phyloP scores from a whole-genome alignment of 257 asterid genomes.

The Pogostemon cablin region DNA sequence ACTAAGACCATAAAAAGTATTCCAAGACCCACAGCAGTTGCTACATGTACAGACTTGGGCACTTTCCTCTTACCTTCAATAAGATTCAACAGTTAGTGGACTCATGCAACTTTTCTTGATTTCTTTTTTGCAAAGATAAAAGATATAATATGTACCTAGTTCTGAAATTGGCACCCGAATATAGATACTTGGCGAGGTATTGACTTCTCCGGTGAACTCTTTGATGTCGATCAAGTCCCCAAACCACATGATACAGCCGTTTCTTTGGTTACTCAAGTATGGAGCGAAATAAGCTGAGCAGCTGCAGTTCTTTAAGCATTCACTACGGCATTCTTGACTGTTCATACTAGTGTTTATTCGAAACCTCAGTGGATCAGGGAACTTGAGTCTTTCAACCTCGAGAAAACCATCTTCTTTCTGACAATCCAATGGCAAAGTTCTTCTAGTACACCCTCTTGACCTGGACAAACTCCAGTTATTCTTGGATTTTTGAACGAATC shows the following conservation, averaged over 20 bases:
- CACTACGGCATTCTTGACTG: conserved; percentile 7
- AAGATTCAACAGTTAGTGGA: background rate
- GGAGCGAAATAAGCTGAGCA: conserved; percentile 27
- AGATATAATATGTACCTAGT: background rate
- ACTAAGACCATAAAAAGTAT: background rate
- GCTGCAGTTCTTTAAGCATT: conserved; percentile 31
- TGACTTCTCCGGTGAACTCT: background rate
- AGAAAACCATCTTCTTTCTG: conserved; percentile 23
- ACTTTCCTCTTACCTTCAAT: conserved; percentile 1
- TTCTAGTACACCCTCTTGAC: conserved; percentile 38
- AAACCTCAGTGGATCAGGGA: conserved; percentile 18
- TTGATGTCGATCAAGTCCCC: conserved; percentile 29
- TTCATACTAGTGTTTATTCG: background rate
- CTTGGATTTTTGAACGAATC: conserved; percentile 39
- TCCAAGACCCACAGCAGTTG: conserved; percentile 9
- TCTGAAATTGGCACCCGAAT: conserved; percentile 26
- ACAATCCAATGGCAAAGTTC: background rate
- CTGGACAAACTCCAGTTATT: conserved; percentile 34
- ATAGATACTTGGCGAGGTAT: conserved; percentile 9
- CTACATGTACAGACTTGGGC: background rate
- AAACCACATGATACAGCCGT: conserved; percentile 30
- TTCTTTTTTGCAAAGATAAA: background rate
- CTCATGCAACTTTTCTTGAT: too few relatives aligned
- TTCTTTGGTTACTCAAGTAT: background rate
- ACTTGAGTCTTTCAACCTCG: conserved; percentile 2